Conservation (phyloP, 768 basidiomycete species). For the Trametopsis cervina region DNA sequence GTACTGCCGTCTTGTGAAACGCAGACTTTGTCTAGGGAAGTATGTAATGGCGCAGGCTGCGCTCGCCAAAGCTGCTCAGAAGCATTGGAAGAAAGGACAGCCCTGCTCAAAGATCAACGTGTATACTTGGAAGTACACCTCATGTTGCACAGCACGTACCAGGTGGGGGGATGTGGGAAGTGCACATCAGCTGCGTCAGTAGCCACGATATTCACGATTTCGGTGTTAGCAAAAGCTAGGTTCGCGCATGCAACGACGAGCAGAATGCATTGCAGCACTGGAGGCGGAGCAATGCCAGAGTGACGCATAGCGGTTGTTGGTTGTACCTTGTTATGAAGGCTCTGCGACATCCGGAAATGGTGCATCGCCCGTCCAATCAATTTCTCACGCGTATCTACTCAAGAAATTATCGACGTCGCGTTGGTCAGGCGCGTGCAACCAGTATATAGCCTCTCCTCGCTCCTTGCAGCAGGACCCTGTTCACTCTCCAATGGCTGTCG, state of each 20-base stretch:
- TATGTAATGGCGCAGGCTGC: slow-evolving; percentile 35
- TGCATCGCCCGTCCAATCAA: no score
- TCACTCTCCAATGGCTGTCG: slow-evolving; percentile 3
- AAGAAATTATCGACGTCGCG: no score
- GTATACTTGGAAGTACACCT: slow-evolving; percentile 13
- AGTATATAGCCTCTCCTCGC: not conserved
- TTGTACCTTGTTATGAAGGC: no score
- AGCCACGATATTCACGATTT: slow-evolving; percentile 53
- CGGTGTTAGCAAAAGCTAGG: slow-evolving; percentile 43
- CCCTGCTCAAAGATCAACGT: slow-evolving; percentile 12
- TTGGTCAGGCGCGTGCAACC: no score
- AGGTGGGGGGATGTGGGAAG: slow-evolving; percentile 23
- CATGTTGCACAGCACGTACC: slow-evolving; percentile 13
- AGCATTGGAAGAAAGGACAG: slow-evolving; percentile 7
- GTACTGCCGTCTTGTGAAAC: slow-evolving; percentile 22
- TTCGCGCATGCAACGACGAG: not conserved
- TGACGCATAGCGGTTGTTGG: no score
- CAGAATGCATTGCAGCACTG: not conserved
- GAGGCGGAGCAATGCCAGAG: not conserved
- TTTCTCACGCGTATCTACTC: no score
- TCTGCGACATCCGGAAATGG: no score
- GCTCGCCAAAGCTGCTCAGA: slow-evolving; percentile 32
- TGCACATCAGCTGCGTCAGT: slow-evolving; percentile 19
- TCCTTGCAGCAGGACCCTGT: not conserved
- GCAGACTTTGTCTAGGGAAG: slow-evolving; percentile 32